Evolutionary conservation across 2,329 filamentous ascomycete genomes (phyloP), one percentile per base, ranked within the genome.

Genomic region (Colletotrichum cuscutae): DNA sequence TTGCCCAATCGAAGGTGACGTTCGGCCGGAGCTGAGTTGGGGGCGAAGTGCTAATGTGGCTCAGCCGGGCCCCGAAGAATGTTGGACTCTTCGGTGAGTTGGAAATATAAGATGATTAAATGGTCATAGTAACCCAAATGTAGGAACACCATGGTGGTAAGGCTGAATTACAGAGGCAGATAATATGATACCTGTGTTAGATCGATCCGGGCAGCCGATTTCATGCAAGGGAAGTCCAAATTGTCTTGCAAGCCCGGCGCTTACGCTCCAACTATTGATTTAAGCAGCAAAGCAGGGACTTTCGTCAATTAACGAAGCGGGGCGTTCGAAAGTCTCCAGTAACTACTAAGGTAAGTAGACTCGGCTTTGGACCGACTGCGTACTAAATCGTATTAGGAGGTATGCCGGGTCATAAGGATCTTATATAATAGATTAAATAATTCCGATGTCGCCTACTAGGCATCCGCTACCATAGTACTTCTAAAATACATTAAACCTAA

Each of bases 11-110:
- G 19, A 37, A 28, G 30, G 7, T 15, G 8, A 62, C 30, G 19
- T 59, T 49, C 15, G 32, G 7, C 61, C n/a, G 37, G 24, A 53
- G 30, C 22, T 9, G 15, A 22, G 30, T 32, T 46, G 52, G 46
- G 28, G 28, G n/a, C n/a, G 12, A 30, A 7, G 22, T 46, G 58
- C 65, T 22, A 62, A 63, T 28, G 69, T 28, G 58, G 69, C 52
- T 59, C 12, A 56, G 32, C 26, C 7, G 2, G 32, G 26, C 35
- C 57, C 58, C 49, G 42, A 28, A 24, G 15, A 0, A 11, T 30
- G 24, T 22, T 30, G 28, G 13, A 62, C 49, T 37, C 4, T 58
- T 68, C 13, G 49, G 52, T 57, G 49, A 37, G 30, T 26, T n/a
- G 15, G 19, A 5, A 2, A 15, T 5, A 42, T 59, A 9, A 2